These are phyloP conservation scores for Apiospora aurea DNA, from an alignment of 2,329 filamentous ascomycete species.

Conservation along the genomic window DNA sequence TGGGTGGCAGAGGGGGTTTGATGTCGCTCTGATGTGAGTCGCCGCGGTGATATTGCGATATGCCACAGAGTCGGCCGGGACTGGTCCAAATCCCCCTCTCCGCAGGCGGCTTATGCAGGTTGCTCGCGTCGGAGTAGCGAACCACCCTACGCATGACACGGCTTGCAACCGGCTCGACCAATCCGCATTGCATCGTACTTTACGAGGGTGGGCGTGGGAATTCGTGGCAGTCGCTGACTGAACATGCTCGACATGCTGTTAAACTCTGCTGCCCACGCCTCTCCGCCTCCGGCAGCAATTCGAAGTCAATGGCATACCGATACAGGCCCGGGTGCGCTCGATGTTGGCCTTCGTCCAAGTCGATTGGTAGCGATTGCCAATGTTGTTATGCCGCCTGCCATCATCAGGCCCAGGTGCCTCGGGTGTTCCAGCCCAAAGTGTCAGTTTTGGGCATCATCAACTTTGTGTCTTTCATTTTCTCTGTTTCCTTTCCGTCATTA, in stretches of 20 bases:
- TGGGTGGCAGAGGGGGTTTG: background rate
- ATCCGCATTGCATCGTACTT: constrained; percentile 39
- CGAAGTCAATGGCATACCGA: constrained; percentile 2
- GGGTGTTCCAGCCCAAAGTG: background rate
- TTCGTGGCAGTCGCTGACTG: constrained; percentile 45
- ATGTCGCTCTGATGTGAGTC: constrained; percentile 20
- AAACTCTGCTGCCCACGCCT: constrained; percentile 22
- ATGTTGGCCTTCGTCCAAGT: background rate
- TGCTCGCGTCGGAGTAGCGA: constrained; percentile 30
- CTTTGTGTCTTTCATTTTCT: background rate
- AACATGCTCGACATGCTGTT: constrained; percentile 29
- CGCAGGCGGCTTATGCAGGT: constrained; percentile 42
- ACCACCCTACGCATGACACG: constrained; percentile 38
- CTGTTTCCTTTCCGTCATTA: background rate
- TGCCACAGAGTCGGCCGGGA: constrained; percentile 24
- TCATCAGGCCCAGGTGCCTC: background rate
- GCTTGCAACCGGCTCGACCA: constrained; percentile 35
- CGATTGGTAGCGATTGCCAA: background rate
- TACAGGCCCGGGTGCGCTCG: background rate
- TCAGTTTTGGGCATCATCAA: background rate
- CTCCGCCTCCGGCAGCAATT: background rate
- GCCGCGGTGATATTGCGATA: constrained; percentile 24
- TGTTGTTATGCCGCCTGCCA: background rate
- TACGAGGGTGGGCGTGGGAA: constrained; percentile 35
- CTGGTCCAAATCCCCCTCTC: constrained; percentile 36